Evolutionary conservation across 2,329 filamentous ascomycete genomes (phyloP).

Genomic region (Plenodomus tracheiphilus): DNA sequence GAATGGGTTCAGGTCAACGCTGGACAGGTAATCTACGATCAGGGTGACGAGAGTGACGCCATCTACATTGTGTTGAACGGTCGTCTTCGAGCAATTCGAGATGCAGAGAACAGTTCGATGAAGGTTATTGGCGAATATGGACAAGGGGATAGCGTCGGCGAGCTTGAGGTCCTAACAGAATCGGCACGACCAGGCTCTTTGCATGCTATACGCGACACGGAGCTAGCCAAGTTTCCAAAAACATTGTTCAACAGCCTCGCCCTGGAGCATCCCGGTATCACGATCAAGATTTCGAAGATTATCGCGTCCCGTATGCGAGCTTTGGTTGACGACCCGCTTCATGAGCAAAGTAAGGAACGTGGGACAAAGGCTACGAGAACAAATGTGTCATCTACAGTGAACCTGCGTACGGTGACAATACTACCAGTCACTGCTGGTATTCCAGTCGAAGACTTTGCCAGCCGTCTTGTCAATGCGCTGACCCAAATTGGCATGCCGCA

Average conservation of each 20-base stretch:
- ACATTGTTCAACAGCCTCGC: constrained; percentile 97
- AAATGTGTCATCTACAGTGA: constrained; percentile 81
- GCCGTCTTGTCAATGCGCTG: constrained; percentile 82
- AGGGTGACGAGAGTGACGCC: constrained; percentile 93
- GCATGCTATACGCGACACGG: constrained; percentile 94
- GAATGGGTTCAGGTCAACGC: constrained; percentile 98
- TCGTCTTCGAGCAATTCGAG: constrained; percentile 80
- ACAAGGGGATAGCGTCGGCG: constrained; percentile 95
- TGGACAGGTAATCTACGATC: constrained; percentile 91
- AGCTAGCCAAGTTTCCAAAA: constrained; percentile 92
- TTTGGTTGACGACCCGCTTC: constrained; percentile 78
- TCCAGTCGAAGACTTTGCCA: constrained; percentile 93
- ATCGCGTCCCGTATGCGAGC: constrained; percentile 94
- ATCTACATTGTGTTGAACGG: constrained; percentile 98
- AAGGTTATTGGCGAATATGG: constrained; percentile 90
- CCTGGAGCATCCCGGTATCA: constrained; percentile 95
- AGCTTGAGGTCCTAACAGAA: constrained; percentile 95
- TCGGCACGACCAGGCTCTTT: constrained; percentile 86
- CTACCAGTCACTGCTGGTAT: constrained; percentile 89
- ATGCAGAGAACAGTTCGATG: constrained; percentile 78
- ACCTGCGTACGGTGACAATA: constrained; percentile 89
- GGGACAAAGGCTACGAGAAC: constrained; percentile 59
- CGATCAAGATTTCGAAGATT: constrained; percentile 98
- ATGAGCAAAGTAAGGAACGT: constrained; percentile 66
- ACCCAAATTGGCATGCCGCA: constrained; percentile 87